Evolutionary conservation across 768 basidiomycete species (phyloP), one percentile per base, ranked within the genome.

Genomic region (Boletales sp.): DNA sequence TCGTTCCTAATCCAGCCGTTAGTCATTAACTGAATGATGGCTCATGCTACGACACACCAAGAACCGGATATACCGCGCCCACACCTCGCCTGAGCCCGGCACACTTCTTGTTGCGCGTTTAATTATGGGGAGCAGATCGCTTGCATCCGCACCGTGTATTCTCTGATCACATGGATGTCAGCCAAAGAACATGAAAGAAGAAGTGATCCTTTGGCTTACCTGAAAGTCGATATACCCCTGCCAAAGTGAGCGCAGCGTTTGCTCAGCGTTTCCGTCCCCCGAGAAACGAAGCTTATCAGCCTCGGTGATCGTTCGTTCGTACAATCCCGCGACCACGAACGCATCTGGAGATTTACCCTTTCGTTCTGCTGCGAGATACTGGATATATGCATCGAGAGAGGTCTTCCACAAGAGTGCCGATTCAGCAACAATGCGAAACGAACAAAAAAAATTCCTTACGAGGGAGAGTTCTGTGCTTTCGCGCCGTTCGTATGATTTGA

Each of bases 301-400:
- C 58, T 88, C 86, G 14, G 84, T 71, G 41, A 91, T 83, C 1
- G 86, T 84, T 15, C 90, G 80, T 62, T 93, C 90, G 57, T 84
- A 86, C 12, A 89, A 68, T 4, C 75, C 73, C 6, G 66, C 68
- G n/a, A 84, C 68, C 14, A 85, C 71, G 47, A 80, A 74, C 25
- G 77, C 53, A 57, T 87, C 82, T 0, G 82, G 83, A 41, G 74
- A 71, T 61, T 78, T 84, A 25, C 76, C 72, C 44, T 78, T 76
- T 42, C 82, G 77, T 63, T 91, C 89, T 35, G 76, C 72, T 1
- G 77, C 69, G 43, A 87, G 74, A 56, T 88, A 89, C 32, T 73
- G 75, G 8, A 79, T 77, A 61, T 81, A 90, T 17, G 74, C 73
- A 17, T 84, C 81, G 3, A 86, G 71, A 2, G 87, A 80, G 49